Base-by-base conservation (phyloP, 192 early-diverging fungal species). In the Coemansia interrupta region DNA sequence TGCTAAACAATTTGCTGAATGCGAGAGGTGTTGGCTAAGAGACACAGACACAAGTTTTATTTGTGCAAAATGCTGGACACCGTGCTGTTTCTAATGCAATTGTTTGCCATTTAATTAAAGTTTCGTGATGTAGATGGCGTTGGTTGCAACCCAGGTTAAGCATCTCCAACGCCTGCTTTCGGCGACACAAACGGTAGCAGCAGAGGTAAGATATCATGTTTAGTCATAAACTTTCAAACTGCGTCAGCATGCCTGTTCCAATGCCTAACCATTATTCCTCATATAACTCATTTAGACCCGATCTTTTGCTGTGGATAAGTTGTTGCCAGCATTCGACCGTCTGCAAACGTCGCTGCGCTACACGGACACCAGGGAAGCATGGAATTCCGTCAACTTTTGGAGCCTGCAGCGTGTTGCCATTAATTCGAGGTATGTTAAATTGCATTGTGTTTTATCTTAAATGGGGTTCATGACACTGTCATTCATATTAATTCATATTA, bases 341-440 rank as follows among this genome's bases (percentile, higher is more conserved):
- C 19, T 77, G 47, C 53, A 64, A n/a, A 50, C 47, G 18, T 40
- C 60, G 10, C 49, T 70, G 14, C 49, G 44, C 14, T 67, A 77
- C 56, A 41, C 42, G 22, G 66, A 69, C 28, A 50, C 65, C 19
- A 68, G 73, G 17, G 58, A 64, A 7, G 56, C 57, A 23, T 77
- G 73, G 73, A 60, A 61, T 52, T 43, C 66, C 8, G 57, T 68
- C 29, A 22, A 50, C 18, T 20, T 77, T 32, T 42, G 54, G 24
- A 40, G 60, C 4, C 48, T 70, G 11, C 68, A 70, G 32, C 48
- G 49, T 30, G 49, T 76, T 17, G 14, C 45, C 18, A 10, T 70
- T 13, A 54, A 66, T 51, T 32, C 56, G 24, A 69, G 67, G 73
- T 75, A 69, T 50, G 66, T 26, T 18, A 43, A 53, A 53, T 44